Conservation (phyloP, 805 yeast genomes). For the Grigorovia jiainica region DNA sequence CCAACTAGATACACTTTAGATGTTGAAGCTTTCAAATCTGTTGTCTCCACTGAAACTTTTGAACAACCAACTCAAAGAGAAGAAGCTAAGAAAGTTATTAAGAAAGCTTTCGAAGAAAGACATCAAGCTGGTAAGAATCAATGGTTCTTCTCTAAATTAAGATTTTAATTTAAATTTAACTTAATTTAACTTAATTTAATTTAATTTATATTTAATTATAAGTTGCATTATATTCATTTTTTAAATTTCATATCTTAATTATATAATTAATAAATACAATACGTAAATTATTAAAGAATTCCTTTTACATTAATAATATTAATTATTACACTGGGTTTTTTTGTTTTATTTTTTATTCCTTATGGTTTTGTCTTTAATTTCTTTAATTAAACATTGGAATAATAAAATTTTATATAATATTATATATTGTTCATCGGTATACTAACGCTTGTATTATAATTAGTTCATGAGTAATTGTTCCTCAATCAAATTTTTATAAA, state of each 20-base stretch:
- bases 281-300: constrained; percentile 6
- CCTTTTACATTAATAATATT: constrained; percentile 3
- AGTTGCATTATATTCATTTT: background rate
- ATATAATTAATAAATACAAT: constrained; percentile 5
- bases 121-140: constrained; percentile 99
- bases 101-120: constrained; percentile 98
- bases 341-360: background rate
- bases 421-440: no score
- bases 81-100: constrained; percentile 98
- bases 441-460: no score
- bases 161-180: constrained; percentile 47
- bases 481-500: no score
- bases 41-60: constrained; percentile 87
- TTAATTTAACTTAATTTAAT: no score
- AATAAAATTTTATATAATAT: no score
- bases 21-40: constrained; percentile 88
- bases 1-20: constrained; percentile 99
- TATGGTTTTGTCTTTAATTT: background rate
- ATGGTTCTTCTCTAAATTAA: constrained; percentile 98
- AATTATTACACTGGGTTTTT: background rate
- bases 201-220: background rate
- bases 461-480: no score
- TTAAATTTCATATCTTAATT: background rate
- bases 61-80: constrained; percentile 96
- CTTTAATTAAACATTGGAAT: no score